A percentile compares a stretch with the other conserved stretches of the same genome.
phyloP scores from a whole-genome alignment of 1,284 basidiomycete genomes.

The Pseudozyma pruni region DNA sequence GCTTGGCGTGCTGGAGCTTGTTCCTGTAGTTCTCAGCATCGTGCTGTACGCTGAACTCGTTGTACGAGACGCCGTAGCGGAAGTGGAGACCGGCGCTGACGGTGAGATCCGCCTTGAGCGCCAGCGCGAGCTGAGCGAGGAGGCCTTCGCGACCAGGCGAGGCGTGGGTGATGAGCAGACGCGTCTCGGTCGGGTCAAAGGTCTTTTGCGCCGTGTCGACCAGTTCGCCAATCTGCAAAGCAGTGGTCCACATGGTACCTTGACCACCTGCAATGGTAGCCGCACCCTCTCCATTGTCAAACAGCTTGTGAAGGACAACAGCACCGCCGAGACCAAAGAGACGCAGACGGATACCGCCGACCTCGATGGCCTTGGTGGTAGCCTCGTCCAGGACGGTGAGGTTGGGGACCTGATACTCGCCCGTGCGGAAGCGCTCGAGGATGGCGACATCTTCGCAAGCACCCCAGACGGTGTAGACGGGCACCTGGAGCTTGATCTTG shows the following conservation, averaged over 20 bases:
- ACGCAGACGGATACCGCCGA: constrained; percentile 91
- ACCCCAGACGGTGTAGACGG: constrained; percentile 96
- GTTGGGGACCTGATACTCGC: constrained; percentile 81
- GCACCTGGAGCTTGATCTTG: constrained; percentile 71
- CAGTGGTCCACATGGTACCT: constrained; percentile 99
- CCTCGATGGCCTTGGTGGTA: constrained; percentile 86
- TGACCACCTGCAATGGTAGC: constrained; percentile 97
- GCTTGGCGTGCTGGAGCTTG: constrained; percentile 83
- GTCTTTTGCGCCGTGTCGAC: constrained; percentile 93
- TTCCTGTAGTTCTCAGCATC: constrained; percentile 88
- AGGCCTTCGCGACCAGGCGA: constrained; percentile 92
- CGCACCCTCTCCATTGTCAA: constrained; percentile 92
- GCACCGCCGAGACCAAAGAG: constrained; percentile 95
- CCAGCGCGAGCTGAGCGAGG: constrained; percentile 86
- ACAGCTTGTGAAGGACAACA: constrained; percentile 94
- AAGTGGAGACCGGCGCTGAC: constrained; percentile 96
- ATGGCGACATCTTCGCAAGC: constrained; percentile 95
- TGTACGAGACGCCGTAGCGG: constrained; percentile 94
- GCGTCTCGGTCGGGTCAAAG: constrained; percentile 90
- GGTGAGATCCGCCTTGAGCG: constrained; percentile 92
- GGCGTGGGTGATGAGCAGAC: constrained; percentile 90
- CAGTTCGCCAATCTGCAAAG: constrained; percentile 95
- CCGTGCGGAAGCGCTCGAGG: constrained; percentile 88
- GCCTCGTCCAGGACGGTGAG: constrained; percentile 89
- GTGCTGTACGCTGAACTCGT: constrained; percentile 92